A percentile compares a stretch with the other conserved stretches of the same genome.
Evolutionary conservation across 768 basidiomycete genomes (phyloP).

Genomic region (Termitomyces sp.): DNA sequence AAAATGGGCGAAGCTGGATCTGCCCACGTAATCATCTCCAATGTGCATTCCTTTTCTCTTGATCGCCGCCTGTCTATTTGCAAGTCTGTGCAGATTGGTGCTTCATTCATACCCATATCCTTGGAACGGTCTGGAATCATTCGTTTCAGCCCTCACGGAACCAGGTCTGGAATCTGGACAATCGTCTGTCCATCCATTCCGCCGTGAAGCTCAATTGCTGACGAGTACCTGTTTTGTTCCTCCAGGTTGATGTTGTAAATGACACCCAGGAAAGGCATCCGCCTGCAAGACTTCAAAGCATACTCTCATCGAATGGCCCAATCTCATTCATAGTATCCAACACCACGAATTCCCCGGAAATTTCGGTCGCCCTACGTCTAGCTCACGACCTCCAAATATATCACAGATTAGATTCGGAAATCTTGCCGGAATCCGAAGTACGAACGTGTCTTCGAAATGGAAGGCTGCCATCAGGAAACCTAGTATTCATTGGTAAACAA

Average conservation of each 20-base stretch:
- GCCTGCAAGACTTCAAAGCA: slow-evolving; percentile 58
- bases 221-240: background rate
- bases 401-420: slow-evolving; percentile 64
- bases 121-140: slow-evolving; percentile 1
- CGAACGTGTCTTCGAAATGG: slow-evolving; percentile 13
- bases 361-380: slow-evolving; percentile 57
- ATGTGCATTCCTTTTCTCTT: slow-evolving; percentile 27
- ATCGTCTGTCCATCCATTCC: slow-evolving; percentile 1
- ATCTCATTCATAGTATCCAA: slow-evolving; percentile 54
- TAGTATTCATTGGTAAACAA: slow-evolving; percentile 52
- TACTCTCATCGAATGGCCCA: slow-evolving; percentile 50
- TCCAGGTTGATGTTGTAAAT: background rate
- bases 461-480: slow-evolving; percentile 37
- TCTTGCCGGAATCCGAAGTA: slow-evolving; percentile 42
- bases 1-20: slow-evolving; percentile 8
- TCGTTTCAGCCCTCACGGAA: slow-evolving; percentile 8
- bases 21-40: slow-evolving; percentile 20
- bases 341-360: slow-evolving; percentile 22
- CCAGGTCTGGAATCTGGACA: background rate
- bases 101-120: slow-evolving; percentile 8
- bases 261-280: slow-evolving; percentile 15
- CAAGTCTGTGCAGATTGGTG: slow-evolving; percentile 14
- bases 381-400: slow-evolving; percentile 64
- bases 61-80: slow-evolving; percentile 14
- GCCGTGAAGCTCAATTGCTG: background rate